Evolutionary conservation across 2,329 filamentous ascomycete species (phyloP).

Genomic region (Botryotinia convoluta): DNA sequence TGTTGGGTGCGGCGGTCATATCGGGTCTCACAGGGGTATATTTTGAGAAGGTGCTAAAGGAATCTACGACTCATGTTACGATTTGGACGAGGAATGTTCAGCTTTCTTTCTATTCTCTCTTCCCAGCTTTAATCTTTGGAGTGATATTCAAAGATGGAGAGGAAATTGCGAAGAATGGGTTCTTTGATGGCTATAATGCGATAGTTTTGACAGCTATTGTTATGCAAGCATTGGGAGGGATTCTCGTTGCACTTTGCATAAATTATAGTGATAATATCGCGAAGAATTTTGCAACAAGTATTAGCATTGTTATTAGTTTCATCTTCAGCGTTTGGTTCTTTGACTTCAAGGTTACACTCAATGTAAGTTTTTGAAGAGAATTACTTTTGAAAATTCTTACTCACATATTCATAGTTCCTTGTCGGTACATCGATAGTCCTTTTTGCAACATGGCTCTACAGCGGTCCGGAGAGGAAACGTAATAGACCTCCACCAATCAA

Average conservation of each 20-base stretch:
- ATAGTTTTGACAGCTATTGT: constrained; percentile 83
- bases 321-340: constrained; percentile 84
- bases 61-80: constrained; percentile 70
- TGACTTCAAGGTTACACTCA: constrained; percentile 68
- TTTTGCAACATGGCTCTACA: constrained; percentile 82
- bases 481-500: constrained; percentile 62
- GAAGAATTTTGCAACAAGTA: constrained; percentile 90
- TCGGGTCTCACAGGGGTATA: constrained; percentile 85
- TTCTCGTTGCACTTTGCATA: constrained; percentile 79
- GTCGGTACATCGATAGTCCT: constrained; percentile 77
- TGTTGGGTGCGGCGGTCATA: constrained; percentile 72
- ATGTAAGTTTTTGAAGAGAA: constrained; percentile 53
- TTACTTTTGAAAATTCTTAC: not conserved
- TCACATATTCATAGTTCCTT: constrained; percentile 62
- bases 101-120: constrained; percentile 88
- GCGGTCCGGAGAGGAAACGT: constrained; percentile 58
- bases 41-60: constrained; percentile 89
- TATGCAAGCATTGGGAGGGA: constrained; percentile 79
- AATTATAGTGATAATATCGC: constrained; percentile 85
- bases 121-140: constrained; percentile 82
- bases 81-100: constrained; percentile 96
- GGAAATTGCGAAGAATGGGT: constrained; percentile 78
- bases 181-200: constrained; percentile 93
- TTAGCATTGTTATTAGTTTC: constrained; percentile 86
- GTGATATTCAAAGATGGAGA: constrained; percentile 84